Evolutionary conservation across 2,329 filamentous ascomycete genomes (phyloP), one percentile per base, ranked within the genome.

Genomic region (Botrytis paeoniae): DNA sequence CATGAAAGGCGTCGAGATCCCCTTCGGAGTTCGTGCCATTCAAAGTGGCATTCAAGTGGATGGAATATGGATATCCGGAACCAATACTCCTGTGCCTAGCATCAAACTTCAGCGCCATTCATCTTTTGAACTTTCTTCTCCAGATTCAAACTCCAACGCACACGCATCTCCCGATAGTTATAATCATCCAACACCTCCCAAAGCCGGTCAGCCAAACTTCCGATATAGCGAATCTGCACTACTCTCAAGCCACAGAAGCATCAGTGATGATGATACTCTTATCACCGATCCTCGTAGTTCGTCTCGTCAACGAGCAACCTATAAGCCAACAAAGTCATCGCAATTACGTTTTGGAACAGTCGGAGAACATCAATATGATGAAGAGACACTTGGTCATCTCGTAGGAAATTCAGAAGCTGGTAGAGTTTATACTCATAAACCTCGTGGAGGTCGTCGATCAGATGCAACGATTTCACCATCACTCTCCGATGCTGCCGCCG

Each of bases 1-100:
- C 29, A 69, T 68, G 16, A 83, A 82, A 75, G 81, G 82, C 65
- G 85, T 88, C 69, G 91, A 93, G 16, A 89, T 97, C 51, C 94
- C 94, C 0, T 98, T 98, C 79, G 95, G 95, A 32, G 89, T 96
- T 70, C 90, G 92, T 77, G 95, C 95, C 10, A 89, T 98, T 64
- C 91, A 97, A 81, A 92, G 89, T 77, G 94, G 94, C 9, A 85
- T 97, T 61, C 89, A 95, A 80, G 89, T 97, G 12, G 93, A 97
- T 76, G 95, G 94, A 6, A 94, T 98, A 69, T 94, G 92, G 91
- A 89, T 92, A 68, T 80, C 79, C 10, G 77, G 77, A 61, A 73
- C 74, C 25, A 78, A 71, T 22, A 78, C 75, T n/a, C 78, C 78
- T 64, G 69, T 77, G 16, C 77, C 76, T 25, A 78, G 75, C 60